These are phyloP conservation scores for Xylariaceae sp. DNA, from an alignment of 2,329 filamentous ascomycete genomes.

Conservation along the genomic window DNA sequence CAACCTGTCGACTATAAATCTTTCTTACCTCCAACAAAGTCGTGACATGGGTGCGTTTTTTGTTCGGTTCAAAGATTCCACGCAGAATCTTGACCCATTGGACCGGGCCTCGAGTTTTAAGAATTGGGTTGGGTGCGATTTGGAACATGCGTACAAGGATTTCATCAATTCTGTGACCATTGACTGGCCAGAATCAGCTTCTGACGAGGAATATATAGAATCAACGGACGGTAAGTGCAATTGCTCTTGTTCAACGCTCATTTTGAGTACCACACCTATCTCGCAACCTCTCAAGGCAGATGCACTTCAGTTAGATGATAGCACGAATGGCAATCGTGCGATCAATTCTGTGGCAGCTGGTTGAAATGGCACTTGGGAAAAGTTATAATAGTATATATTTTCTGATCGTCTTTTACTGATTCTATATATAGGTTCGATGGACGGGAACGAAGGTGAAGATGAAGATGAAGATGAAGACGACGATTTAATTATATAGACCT, in stretches of 20 bases:
- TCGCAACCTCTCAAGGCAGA: no score
- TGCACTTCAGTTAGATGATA: no score
- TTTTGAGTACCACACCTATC: no score
- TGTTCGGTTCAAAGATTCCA: constrained; percentile 6
- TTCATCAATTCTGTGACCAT: constrained; percentile 23
- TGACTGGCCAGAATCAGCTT: constrained; percentile 5
- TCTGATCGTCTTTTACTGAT: not conserved
- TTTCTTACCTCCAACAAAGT: constrained; percentile 35
- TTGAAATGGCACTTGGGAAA: no score
- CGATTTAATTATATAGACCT: not conserved
- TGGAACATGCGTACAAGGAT: constrained; percentile 40
- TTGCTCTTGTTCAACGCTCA: no score
- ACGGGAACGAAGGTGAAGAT: constrained; percentile 19
- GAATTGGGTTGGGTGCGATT: constrained; percentile 39
- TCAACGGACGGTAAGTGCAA: not conserved
- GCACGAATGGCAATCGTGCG: no score
- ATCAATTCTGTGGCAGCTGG: no score
- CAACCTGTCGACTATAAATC: constrained; percentile 38
- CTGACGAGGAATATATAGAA: not conserved
- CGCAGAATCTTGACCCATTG: not conserved
- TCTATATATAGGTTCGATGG: constrained; percentile 9
- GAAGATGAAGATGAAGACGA: constrained; percentile 23
- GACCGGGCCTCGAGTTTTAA: no score
- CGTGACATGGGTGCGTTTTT: not conserved
- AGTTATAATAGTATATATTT: no score